These are phyloP conservation scores for Pythium aquatile DNA, from an alignment of 352 stramenopile species.

Conservation along the genomic window DNA sequence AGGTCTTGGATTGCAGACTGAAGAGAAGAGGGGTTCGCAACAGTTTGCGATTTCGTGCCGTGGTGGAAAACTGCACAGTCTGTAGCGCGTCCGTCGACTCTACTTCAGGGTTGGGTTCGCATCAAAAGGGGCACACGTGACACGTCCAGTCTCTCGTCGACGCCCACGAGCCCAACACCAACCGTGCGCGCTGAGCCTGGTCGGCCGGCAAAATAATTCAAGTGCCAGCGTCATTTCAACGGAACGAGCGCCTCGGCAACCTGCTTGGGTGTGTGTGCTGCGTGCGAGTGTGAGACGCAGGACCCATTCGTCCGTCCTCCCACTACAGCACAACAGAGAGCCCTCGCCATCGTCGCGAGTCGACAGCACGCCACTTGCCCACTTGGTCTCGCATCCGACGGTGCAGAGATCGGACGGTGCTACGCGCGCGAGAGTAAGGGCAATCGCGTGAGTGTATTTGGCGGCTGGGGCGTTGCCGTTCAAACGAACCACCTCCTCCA, in stretches of 20 bases:
- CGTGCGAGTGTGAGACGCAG: neutral
- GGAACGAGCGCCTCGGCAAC: constrained; percentile 2
- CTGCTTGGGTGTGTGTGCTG: constrained; percentile 5
- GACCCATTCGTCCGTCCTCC: neutral
- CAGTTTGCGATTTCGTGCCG: constrained; percentile 1
- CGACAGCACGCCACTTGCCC: constrained; percentile 11
- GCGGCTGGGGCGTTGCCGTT: constrained; percentile 16
- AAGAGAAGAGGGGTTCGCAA: neutral
- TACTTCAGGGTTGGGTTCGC: constrained; percentile 17
- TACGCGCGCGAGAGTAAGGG: constrained; percentile 7
- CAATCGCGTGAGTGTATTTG: neutral
- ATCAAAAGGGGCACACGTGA: neutral
- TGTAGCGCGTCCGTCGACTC: neutral
- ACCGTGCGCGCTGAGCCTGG: constrained; percentile 15
- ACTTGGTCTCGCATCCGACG: constrained; percentile 25
- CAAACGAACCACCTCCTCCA: neutral
- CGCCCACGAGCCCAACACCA: neutral
- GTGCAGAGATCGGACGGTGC: constrained; percentile 22
- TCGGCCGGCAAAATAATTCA: constrained; percentile 19
- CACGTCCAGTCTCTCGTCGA: constrained; percentile 18
- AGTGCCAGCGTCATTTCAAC: constrained; percentile 19
- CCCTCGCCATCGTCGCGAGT: neutral
- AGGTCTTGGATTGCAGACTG: neutral
- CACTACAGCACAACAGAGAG: neutral
- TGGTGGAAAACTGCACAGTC: neutral